These are phyloP conservation scores for Zoysia pacifica DNA, from an alignment of 176 grass and related monocot genomes.

Conservation along the genomic window DNA sequence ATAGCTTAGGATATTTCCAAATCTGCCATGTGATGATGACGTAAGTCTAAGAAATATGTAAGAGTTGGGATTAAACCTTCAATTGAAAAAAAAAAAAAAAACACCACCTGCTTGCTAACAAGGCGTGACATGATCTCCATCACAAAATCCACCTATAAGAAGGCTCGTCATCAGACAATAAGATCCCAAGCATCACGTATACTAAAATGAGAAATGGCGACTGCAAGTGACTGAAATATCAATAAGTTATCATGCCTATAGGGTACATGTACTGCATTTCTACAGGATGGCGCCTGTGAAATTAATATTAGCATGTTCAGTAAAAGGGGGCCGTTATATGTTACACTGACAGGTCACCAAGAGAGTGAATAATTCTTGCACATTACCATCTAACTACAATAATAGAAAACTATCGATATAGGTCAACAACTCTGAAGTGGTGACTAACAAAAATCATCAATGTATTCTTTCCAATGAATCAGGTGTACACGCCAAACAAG, in stretches of 20 bases:
- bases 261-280: not conserved
- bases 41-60: constrained; percentile 28
- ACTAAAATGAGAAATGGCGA: constrained; percentile 11
- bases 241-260: constrained; percentile 20
- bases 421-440: not conserved
- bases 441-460: constrained; percentile 1
- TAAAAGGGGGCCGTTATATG: not conserved
- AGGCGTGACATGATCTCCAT: constrained; percentile 94
- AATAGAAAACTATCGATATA: constrained; percentile 1
- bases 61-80: not conserved
- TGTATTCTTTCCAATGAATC: constrained; percentile 14
- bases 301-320: constrained; percentile 12
- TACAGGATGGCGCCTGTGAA: not conserved
- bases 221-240: not conserved
- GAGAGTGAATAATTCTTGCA: not conserved
- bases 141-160: constrained; percentile 83
- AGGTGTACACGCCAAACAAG: not conserved
- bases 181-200: constrained; percentile 3
- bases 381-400: constrained; percentile 8
- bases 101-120: constrained; percentile 80
- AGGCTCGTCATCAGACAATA: constrained; percentile 28
- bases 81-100: constrained; percentile 11
- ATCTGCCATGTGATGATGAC: constrained; percentile 53
- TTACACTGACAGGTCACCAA: not conserved
- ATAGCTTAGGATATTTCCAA: constrained; percentile 98